Evolutionary conservation across 1,284 basidiomycete species (phyloP).

Genomic region (Pseudozyma flocculosa): DNA sequence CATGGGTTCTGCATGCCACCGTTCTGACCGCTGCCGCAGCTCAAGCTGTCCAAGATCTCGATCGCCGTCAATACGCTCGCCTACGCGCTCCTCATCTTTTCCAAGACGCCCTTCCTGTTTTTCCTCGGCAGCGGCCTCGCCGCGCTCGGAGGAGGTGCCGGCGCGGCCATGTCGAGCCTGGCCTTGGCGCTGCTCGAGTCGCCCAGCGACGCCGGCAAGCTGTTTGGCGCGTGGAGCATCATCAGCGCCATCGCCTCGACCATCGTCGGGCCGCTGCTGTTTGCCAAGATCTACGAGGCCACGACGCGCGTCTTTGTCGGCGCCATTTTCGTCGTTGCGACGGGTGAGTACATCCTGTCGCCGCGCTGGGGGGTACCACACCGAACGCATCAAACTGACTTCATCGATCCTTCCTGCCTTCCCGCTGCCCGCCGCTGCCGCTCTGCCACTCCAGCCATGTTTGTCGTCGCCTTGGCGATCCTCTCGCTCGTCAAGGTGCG

Average conservation of each 20-base stretch:
- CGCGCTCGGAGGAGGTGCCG: slow-evolving; percentile 41
- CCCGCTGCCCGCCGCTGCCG: neutral
- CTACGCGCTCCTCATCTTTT: slow-evolving; percentile 26
- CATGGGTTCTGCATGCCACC: no score
- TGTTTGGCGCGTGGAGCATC: slow-evolving; percentile 56
- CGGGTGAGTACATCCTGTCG: slow-evolving; percentile 14
- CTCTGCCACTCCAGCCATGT: slow-evolving; percentile 17
- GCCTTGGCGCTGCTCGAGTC: slow-evolving; percentile 48
- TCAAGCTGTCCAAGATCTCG: slow-evolving; percentile 32
- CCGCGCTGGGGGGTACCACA: no score
- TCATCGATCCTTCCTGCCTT: neutral
- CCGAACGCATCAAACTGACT: no score
- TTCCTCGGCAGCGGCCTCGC: slow-evolving; percentile 33
- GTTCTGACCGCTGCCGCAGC: no score
- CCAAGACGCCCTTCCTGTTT: slow-evolving; percentile 20
- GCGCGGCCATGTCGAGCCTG: slow-evolving; percentile 53
- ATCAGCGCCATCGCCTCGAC: slow-evolving; percentile 43
- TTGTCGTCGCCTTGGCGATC: slow-evolving; percentile 18
- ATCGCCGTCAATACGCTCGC: slow-evolving; percentile 20
- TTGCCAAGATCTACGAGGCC: slow-evolving; percentile 37
- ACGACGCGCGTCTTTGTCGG: slow-evolving; percentile 33
- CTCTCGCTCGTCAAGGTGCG: slow-evolving; percentile 39
- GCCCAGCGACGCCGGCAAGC: slow-evolving; percentile 49
- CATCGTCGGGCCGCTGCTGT: slow-evolving; percentile 50
- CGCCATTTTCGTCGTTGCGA: slow-evolving; percentile 42